Base-by-base conservation (phyloP, 108 stramenopile species). In the Fistulifera solaris region DNA sequence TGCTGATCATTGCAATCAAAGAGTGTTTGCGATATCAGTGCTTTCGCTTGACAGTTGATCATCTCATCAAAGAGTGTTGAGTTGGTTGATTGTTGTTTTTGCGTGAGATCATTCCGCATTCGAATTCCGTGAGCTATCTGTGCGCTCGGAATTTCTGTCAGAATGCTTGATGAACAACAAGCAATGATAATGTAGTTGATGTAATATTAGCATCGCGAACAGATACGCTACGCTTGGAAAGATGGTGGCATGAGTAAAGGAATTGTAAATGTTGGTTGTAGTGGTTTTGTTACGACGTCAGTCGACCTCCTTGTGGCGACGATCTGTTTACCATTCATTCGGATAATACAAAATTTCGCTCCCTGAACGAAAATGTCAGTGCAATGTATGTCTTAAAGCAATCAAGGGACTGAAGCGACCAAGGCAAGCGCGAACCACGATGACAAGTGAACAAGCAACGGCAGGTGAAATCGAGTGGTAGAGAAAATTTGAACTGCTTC, bases 241-340 rank as follows among this genome's bases (percentile, higher is more conserved):
- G 14, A 40, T 40, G 40, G 40, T 14, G 14, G 40, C 12, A 13
- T 40, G 12, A 14, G 14, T 13, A 40, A 11, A 13, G 11, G 40
- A 14, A 40, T 40, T 14, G 40, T 13, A 40, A 40, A 11, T 40
- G 11, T 11, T 40, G 40, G 40, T 40, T 40, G 40, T 40, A 13
- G 40, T 14, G 40, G 40, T 40, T 40, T 11, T 11, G 11, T 11
- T 11, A n/a, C n/a, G 12, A 40, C 40, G 14, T 14, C 14, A 40
- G 40, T 14, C 14, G 40, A 11, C 40, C 14, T 40, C 11, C 12
- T 11, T 40, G 17, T 48, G 10, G 61, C 27, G 15, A 27, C n/a
- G 19, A 40, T 61, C 10, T 61, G 52, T 42, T 27, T 61, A 3
- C 61, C 61, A 22, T 61, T 52, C 48, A 12, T 48, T 22, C 61